Evolutionary conservation across 164 flowering plant genomes (phyloP).

Genomic region (Chloranthus sessilifolius): DNA sequence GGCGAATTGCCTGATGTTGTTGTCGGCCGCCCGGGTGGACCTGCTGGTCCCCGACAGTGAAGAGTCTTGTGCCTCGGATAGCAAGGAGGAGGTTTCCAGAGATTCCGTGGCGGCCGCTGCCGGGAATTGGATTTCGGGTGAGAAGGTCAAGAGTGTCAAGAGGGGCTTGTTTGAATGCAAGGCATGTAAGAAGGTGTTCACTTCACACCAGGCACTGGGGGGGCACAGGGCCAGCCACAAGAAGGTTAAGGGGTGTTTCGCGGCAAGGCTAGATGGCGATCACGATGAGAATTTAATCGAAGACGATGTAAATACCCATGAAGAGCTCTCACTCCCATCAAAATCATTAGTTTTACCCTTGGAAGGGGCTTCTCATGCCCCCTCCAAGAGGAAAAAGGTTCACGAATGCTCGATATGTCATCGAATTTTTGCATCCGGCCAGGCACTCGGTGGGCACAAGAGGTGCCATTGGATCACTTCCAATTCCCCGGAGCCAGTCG

Average conservation of each 20-base stretch:
- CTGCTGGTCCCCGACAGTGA: conserved; percentile 47
- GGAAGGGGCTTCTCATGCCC: conserved; percentile 20
- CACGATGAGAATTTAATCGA: conserved; percentile 35
- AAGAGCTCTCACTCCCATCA: conserved; percentile 31
- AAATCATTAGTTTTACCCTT: conserved; percentile 12
- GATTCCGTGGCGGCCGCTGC: too few relatives aligned
- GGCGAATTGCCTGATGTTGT: conserved; percentile 75
- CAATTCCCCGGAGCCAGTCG: conserved; percentile 34
- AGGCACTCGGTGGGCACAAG: conserved; percentile 94
- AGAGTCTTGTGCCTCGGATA: conserved; percentile 78
- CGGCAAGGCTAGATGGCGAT: conserved; percentile 58
- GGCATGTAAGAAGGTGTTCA: conserved; percentile 85
- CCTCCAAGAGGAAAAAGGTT: conserved; percentile 57
- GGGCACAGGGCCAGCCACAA: conserved; percentile 98
- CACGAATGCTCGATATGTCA: conserved; percentile 91
- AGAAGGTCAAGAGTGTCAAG: conserved; percentile 40
- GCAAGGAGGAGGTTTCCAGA: conserved; percentile 71
- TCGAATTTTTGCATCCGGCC: conserved; percentile 75
- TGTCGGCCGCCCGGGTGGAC: conserved; percentile 61
- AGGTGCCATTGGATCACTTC: conserved; percentile 97
- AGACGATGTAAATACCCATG: conserved; percentile 51
- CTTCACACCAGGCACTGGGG: conserved; percentile 90
- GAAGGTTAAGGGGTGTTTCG: conserved; percentile 93
- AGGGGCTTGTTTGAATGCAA: conserved; percentile 84
- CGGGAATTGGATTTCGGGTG: too few relatives aligned